Base-by-base conservation (phyloP, 495 filamentous ascomycete genomes). In the Xylaria scruposa region DNA sequence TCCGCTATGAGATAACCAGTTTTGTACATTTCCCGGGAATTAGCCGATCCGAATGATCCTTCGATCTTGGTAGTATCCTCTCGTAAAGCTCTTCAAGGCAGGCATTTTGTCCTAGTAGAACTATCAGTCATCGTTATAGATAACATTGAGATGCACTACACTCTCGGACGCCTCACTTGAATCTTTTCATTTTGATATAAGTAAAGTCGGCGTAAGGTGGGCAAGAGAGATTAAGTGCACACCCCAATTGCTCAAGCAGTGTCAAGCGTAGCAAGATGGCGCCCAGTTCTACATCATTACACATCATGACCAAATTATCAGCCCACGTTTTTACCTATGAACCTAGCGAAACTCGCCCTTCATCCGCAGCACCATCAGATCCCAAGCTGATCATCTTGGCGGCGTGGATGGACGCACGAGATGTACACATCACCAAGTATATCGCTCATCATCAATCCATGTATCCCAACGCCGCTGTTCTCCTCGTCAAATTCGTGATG, bases 401-500 rank as follows among this genome's bases (percentile, higher is more conserved):
- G 13, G 73, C 80, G 17, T 85, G 84, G 84, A 84, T 85, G 82
- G 83, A 79, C 26, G 85, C 85, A 9, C 82, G 70, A 58, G 78
- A 84, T 54, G 71, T 74, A 2, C 84, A 85, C 78, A 83, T 86
- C 69, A 76, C 78, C 56, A 87, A 85, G 64, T 85, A 86, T 77
- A 75, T 85, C 63, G 54, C 72, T 3, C 78, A 75, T 38, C 81
- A 87, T 76, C 83, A 77, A 24, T 69, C 72, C 4, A 71, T 83
- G 3, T 87, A 78, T 73, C 84, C 85, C 3, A 69, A 78, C 5
- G 66, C 81, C 0, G 75, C 70, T 1, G 83, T 87, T 63, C 70
- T 87, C 26, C 77, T 87, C 4, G 31, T 84, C 59, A 81, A 80
- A 59, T 82, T 79, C 61, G 59, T 78, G 21, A 62, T 77, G 26